phyloP scores from a whole-genome alignment of 345 rosid genomes.

The Eucalyptus leucophloia region DNA sequence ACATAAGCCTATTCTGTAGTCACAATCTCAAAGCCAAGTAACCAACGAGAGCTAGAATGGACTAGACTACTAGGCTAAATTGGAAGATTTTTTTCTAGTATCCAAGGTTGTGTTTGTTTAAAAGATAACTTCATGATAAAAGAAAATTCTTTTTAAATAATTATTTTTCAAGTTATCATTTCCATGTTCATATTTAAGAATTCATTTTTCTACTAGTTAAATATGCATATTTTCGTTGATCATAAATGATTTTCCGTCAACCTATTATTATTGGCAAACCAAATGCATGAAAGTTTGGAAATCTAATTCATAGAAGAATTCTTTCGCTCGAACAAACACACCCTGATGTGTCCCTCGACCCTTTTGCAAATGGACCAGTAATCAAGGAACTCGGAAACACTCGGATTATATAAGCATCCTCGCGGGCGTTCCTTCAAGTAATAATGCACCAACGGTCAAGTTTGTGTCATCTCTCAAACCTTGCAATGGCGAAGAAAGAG shows the following conservation, averaged over 20 bases:
- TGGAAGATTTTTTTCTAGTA: not conserved
- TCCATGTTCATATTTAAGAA: not conserved
- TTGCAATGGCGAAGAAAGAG: not conserved
- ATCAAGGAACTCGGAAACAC: not conserved
- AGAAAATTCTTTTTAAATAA: not conserved
- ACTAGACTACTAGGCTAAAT: not conserved
- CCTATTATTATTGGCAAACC: accelerated
- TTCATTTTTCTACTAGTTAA: not conserved
- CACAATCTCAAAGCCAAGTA: not conserved
- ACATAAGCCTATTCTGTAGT: no score
- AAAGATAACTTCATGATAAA: accelerated
- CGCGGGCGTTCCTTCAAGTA: not conserved
- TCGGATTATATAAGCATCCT: not conserved
- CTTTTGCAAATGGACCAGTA: not conserved
- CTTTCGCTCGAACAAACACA: not conserved
- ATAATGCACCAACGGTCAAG: not conserved
- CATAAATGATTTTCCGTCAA: not conserved
- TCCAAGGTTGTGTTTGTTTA: not conserved
- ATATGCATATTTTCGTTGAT: not conserved
- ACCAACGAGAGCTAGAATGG: not conserved
- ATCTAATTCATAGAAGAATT: not conserved
- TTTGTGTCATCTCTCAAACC: not conserved
- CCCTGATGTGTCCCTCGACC: not conserved
- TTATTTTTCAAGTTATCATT: not conserved
- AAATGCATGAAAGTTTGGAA: accelerated